Conservation (phyloP, 805 yeast genomes). For the Kodamaea kakaduensis region DNA sequence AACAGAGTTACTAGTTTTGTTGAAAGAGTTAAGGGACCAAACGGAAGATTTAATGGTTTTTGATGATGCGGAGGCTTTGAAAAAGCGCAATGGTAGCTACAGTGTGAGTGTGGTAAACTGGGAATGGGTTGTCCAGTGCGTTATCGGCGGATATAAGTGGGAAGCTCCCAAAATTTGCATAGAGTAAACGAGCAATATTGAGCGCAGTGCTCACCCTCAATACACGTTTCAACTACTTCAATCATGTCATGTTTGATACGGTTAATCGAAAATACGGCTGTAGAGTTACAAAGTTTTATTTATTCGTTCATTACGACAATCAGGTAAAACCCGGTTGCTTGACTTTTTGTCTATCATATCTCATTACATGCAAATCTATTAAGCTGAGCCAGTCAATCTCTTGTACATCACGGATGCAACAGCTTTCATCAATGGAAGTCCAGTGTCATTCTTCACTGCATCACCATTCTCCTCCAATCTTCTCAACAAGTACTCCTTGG, state of each 20-base stretch:
- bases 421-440: conserved; percentile 66
- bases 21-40: not conserved
- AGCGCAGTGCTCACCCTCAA: too few relatives aligned
- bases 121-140: conserved; percentile 69
- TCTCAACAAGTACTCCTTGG: conserved; percentile 83
- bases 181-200: not conserved
- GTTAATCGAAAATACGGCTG: too few relatives aligned
- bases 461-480: conserved; percentile 95
- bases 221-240: too few relatives aligned
- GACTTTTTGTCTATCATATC: too few relatives aligned
- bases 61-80: conserved; percentile 1
- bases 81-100: not conserved
- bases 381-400: conserved; percentile 19
- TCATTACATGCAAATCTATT: conserved; percentile 7
- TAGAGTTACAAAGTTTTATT: too few relatives aligned
- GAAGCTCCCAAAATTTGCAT: not conserved
- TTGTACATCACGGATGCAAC: conserved; percentile 26
- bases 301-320: too few relatives aligned
- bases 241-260: too few relatives aligned
- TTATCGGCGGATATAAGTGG: conserved; percentile 32
- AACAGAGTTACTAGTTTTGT: not conserved
- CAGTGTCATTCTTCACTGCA: conserved; percentile 81
- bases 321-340: too few relatives aligned
- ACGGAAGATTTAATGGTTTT: conserved; percentile 9
- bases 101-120: conserved; percentile 36